Evolutionary conservation across 176 grass and related monocot species (phyloP).

Genomic region (Aechmea fasciata): DNA sequence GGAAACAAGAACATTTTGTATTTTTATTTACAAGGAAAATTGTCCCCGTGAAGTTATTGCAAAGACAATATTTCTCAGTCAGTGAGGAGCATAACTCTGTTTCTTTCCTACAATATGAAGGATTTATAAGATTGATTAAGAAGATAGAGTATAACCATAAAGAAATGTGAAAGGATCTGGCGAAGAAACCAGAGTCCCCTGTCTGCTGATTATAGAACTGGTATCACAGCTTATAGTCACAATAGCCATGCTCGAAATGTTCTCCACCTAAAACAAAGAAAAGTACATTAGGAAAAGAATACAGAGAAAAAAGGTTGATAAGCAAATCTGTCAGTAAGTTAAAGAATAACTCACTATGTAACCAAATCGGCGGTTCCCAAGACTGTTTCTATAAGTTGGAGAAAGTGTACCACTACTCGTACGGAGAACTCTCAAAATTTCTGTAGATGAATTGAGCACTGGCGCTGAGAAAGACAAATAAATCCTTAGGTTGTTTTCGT

Average conservation of each 20-base stretch:
- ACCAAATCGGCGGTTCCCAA: conserved; percentile 65
- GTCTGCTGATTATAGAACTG: conserved; percentile 74
- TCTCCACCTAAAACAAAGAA: conserved; percentile 40
- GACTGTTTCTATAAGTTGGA: conserved; percentile 48
- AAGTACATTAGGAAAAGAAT: background rate
- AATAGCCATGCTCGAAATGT: conserved; percentile 36
- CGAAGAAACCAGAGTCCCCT: conserved; percentile 55
- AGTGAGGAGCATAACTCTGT: background rate
- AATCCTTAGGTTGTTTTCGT: conserved; percentile 30
- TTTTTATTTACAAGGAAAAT: too few relatives aligned
- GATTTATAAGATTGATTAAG: background rate
- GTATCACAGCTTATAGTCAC: conserved; percentile 51
- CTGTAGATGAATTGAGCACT: conserved; percentile 60
- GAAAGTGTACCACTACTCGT: conserved; percentile 35
- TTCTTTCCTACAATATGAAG: background rate
- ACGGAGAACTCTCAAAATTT: conserved; percentile 44
- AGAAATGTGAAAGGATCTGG: conserved; percentile 67
- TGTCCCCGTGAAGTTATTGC: too few relatives aligned
- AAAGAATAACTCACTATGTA: conserved; percentile 39
- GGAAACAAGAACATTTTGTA: too few relatives aligned
- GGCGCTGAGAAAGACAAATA: conserved; percentile 68
- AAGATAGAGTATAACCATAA: conserved; percentile 39
- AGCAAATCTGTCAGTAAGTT: background rate
- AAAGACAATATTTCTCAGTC: too few relatives aligned
- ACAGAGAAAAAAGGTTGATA: background rate